Base-by-base conservation (phyloP, 2,329 filamentous ascomycete species). In the Fusarium sp. region DNA sequence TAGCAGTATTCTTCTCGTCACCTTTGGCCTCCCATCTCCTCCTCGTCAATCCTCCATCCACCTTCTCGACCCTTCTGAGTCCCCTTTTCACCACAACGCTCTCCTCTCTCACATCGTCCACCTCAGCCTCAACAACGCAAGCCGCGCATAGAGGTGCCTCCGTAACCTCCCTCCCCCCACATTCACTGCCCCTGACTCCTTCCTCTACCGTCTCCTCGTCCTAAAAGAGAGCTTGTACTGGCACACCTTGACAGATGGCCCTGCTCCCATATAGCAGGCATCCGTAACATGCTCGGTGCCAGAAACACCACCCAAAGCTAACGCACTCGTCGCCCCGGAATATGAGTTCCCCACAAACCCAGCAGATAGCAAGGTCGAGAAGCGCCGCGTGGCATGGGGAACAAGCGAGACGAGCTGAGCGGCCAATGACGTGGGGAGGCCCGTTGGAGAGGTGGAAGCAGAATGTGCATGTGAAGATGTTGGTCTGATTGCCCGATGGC, bases 221-320 rank as follows among this genome's bases (percentile, higher is more conserved):
- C 5, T 45, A 48, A 81, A 86, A 71, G 20, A 87, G 71, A 9
- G 85, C 81, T 60, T 70, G 68, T 1, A 86, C 69, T 3, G 71
- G 75, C 22, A 83, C 76, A 3, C 83, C 85, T 22, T 76, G 77
- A 24, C 83, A 81, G 4, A 86, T 78, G 14, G 81, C 72, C 68
- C 80, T 82, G 65, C 80, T 84, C 20, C 88, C 87, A 67, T 83
- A 90, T 43, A 90, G 80, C 69, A 91, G 77, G 77, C 88, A 91
- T 18, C 88, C 88, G 78, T 89, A 91, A 77, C 88, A 91, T 1
- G 80, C 83, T 43, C 84, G 82, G 76, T 91, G 89, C 89, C 88
- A 91, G 77, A 91, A 91, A 75, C 88, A 90, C 88, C 86, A 90
- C 0, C 88, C 88, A n/a, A 90, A 82, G 72, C 88, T 90, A 45